phyloP scores from a whole-genome alignment of 2,329 filamentous ascomycete species.

The Diaporthe capsici region DNA sequence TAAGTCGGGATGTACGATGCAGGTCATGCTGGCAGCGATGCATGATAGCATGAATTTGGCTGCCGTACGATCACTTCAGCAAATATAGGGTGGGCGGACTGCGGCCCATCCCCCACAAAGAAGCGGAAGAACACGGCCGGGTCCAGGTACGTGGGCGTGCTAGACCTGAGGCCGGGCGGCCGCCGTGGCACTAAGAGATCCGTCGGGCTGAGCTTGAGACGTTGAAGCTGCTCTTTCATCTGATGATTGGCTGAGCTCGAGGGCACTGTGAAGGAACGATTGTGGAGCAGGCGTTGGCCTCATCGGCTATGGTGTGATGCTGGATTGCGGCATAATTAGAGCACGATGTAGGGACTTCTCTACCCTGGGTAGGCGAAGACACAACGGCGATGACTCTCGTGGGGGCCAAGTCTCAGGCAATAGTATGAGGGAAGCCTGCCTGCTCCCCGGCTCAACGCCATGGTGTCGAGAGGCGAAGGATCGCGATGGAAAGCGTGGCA shows the following conservation, averaged over 20 bases:
- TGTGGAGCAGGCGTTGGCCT: slow-evolving; percentile 36
- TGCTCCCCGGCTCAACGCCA: background rate
- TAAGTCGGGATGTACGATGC: background rate
- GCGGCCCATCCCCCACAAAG: background rate
- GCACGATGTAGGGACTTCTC: background rate
- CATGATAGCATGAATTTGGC: background rate
- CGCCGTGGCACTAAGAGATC: slow-evolving; percentile 37
- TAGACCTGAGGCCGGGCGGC: slow-evolving; percentile 36
- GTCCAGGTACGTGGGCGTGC: slow-evolving; percentile 15
- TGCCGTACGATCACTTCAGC: background rate
- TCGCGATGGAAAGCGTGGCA: slow-evolving; percentile 23
- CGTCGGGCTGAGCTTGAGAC: slow-evolving; percentile 36
- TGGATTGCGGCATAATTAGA: background rate
- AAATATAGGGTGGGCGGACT: background rate
- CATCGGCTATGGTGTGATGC: slow-evolving; percentile 15
- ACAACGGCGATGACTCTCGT: slow-evolving; percentile 3
- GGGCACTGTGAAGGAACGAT: slow-evolving; percentile 15
- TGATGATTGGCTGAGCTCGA: slow-evolving; percentile 32
- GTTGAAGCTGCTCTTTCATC: slow-evolving; percentile 2
- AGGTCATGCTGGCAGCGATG: slow-evolving; percentile 1
- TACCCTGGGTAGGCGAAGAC: background rate
- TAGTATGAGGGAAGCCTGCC: slow-evolving; percentile 8
- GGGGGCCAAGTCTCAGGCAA: slow-evolving; percentile 34
- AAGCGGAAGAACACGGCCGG: slow-evolving; percentile 1
- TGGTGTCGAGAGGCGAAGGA: slow-evolving; percentile 10